phyloP scores from a whole-genome alignment of 169 alveolate species.

The Eimeria praecox region DNA sequence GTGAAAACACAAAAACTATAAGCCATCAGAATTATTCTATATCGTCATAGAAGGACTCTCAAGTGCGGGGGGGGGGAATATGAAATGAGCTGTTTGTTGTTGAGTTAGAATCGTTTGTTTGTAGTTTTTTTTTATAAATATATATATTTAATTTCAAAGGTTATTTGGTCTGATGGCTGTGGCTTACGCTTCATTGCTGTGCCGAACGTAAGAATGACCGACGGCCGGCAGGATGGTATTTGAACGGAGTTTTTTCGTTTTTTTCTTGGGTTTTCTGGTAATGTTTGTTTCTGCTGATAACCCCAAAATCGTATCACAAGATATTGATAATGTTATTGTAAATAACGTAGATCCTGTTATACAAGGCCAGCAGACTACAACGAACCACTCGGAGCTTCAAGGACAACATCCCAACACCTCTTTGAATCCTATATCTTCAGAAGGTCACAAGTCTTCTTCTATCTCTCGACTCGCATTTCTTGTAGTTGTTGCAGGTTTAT shows the following conservation, averaged over 20 bases:
- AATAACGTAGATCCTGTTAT: no score
- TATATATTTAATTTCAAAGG: background rate
- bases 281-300: background rate
- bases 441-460: no score
- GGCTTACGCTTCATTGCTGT: background rate
- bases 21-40: background rate
- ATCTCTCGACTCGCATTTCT: no score
- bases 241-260: background rate
- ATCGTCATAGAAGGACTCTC: background rate
- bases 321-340: no score
- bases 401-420: no score
- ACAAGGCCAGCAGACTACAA: no score
- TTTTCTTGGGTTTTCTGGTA: background rate
- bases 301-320: background rate
- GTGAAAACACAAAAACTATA: background rate
- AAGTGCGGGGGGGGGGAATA: background rate
- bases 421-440: no score
- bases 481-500: no score
- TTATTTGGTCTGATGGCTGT: background rate
- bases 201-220: background rate
- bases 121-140: no score
- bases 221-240: background rate
- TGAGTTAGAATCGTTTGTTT: background rate
- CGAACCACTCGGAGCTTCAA: no score
- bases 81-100: background rate